These are phyloP conservation scores for Nannochloropsis gaditana DNA, from an alignment of 108 stramenopile species.

Conservation along the genomic window DNA sequence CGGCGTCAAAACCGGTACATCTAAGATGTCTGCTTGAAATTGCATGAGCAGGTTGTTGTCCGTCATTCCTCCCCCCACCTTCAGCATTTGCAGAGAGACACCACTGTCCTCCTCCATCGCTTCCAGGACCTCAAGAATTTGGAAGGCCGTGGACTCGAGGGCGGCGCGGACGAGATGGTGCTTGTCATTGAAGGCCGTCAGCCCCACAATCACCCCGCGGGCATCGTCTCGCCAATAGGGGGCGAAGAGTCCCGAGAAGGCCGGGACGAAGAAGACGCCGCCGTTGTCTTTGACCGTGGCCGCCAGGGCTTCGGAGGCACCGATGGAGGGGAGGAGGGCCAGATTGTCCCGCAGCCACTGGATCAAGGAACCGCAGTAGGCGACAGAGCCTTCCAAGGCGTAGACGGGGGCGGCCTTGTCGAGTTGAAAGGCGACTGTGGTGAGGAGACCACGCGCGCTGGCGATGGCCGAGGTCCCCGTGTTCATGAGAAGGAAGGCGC, in stretches of 20 bases:
- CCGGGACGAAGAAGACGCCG: conserved; percentile 92
- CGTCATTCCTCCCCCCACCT: conserved; percentile 91
- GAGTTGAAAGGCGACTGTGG: conserved; percentile 88
- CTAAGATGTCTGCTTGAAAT: conserved; percentile 88
- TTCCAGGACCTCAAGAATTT: conserved; percentile 68
- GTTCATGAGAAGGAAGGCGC: conserved; percentile 95
- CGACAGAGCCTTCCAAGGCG: conserved; percentile 90
- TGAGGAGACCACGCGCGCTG: conserved; percentile 79
- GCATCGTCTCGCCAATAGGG: conserved; percentile 91
- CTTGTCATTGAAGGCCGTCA: conserved; percentile 79
- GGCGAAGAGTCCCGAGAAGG: conserved; percentile 90
- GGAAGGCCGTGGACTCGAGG: conserved; percentile 87
- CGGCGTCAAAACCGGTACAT: conserved; percentile 71
- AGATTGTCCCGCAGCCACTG: conserved; percentile 96
- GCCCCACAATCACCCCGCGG: conserved; percentile 82
- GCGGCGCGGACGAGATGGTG: conserved; percentile 86
- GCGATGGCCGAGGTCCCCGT: conserved; percentile 66
- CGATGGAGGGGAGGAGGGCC: conserved; percentile 63
- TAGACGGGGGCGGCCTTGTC: conserved; percentile 65
- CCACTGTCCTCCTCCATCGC: conserved; percentile 63
- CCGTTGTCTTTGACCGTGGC: conserved; percentile 61
- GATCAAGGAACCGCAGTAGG: conserved; percentile 81
- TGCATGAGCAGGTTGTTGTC: conserved; percentile 86
- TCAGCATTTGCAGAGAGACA: conserved; percentile 64
- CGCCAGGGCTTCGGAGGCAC: conserved; percentile 80